Evolutionary conservation across 345 rosid species (phyloP).

Genomic region (Aurinia saxatilis): DNA sequence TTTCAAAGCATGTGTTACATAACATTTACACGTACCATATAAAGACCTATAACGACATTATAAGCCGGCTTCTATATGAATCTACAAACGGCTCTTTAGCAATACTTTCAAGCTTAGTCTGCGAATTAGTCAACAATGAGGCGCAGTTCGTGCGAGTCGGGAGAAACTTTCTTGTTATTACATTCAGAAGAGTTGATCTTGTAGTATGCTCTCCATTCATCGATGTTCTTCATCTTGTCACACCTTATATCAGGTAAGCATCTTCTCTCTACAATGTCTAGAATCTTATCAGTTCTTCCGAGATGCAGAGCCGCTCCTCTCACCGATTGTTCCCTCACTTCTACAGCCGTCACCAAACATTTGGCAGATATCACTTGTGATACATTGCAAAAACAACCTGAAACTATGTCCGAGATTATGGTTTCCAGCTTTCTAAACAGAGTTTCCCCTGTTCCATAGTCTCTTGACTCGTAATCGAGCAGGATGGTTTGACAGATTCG

Average conservation of each 20-base stretch:
- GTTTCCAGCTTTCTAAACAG: slow-evolving; percentile 36
- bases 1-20: slow-evolving; percentile 5
- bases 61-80: slow-evolving; percentile 1
- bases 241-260: slow-evolving; percentile 32
- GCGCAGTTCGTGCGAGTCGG: not conserved
- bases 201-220: slow-evolving; percentile 53
- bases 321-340: slow-evolving; percentile 49
- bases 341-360: slow-evolving; percentile 52
- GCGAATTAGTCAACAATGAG: slow-evolving; percentile 1
- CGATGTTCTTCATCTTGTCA: slow-evolving; percentile 42
- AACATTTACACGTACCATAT: no score
- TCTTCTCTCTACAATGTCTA: slow-evolving; percentile 43
- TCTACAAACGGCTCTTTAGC: not conserved
- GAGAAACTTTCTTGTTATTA: not conserved
- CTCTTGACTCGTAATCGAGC: slow-evolving; percentile 25
- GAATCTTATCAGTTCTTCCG: slow-evolving; percentile 48
- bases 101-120: no score
- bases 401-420: slow-evolving; percentile 58
- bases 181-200: slow-evolving; percentile 11
- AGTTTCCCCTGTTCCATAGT: slow-evolving; percentile 22
- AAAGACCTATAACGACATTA: slow-evolving; percentile 15
- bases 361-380: slow-evolving; percentile 36
- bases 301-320: slow-evolving; percentile 50
- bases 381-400: slow-evolving; percentile 75
- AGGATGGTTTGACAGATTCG: slow-evolving; percentile 56